These are phyloP conservation scores for Nymphaea thermarum DNA, from an alignment of 164 flowering plant genomes.

Conservation along the genomic window DNA sequence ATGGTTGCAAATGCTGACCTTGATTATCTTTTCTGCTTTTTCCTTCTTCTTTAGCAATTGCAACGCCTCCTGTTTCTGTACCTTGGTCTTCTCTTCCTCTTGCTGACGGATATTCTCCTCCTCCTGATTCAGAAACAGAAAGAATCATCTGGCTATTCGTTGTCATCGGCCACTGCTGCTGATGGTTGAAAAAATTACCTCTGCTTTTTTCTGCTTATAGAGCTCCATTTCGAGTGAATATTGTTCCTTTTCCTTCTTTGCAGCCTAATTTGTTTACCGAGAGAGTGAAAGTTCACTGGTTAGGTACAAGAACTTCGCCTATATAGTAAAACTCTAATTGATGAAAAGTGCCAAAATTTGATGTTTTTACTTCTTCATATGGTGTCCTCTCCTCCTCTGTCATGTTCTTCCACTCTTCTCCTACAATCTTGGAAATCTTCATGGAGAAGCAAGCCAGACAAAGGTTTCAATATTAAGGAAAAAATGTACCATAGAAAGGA, in stretches of 20 bases:
- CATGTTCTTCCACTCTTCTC: conserved; percentile 93
- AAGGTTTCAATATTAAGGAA: not conserved
- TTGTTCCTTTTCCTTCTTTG: conserved; percentile 65
- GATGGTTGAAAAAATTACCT: conserved; percentile 9
- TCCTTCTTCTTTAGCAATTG: conserved; percentile 93
- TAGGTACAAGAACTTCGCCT: not conserved
- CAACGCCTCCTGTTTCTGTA: conserved; percentile 81
- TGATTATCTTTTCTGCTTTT: conserved; percentile 68
- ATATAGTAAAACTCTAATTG: too few species aligned
- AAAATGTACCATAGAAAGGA: too few species aligned
- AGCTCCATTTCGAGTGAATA: conserved; percentile 61
- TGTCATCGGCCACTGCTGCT: not conserved
- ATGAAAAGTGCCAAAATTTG: not conserved
- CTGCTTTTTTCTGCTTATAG: conserved; percentile 64
- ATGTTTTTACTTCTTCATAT: conserved; percentile 51
- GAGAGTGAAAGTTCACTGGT: not conserved
- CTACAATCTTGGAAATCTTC: conserved; percentile 53
- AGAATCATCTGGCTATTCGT: not conserved
- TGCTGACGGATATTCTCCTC: conserved; percentile 32
- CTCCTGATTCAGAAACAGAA: conserved; percentile 17
- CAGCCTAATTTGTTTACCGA: conserved; percentile 27
- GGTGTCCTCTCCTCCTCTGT: conserved; percentile 43
- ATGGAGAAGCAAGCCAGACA: not conserved
- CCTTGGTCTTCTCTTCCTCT: conserved; percentile 69
- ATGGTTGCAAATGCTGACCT: conserved; percentile 21